These are phyloP conservation scores for Calamus simplicifolius DNA, from an alignment of 176 grass and related monocot species.

Conservation along the genomic window DNA sequence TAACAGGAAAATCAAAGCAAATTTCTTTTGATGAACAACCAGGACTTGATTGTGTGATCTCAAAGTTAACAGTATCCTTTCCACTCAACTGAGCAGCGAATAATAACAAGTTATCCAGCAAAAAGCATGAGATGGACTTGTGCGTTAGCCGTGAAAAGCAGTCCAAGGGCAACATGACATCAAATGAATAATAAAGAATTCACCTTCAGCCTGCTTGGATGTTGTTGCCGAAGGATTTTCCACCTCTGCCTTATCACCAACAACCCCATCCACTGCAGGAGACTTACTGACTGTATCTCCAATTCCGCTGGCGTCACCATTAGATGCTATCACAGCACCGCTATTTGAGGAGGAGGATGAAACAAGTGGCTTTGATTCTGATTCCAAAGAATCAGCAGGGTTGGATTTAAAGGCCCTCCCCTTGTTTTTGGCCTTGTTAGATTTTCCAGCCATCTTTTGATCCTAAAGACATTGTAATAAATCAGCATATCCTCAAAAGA, in stretches of 20 bases:
- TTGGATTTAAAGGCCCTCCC: slow-evolving; percentile 27
- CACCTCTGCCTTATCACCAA: slow-evolving; percentile 1
- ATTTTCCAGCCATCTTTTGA: slow-evolving; percentile 89
- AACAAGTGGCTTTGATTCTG: slow-evolving; percentile 13
- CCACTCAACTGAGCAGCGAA: too few relatives aligned
- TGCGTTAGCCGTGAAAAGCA: too few relatives aligned
- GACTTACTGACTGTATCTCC: slow-evolving; percentile 13
- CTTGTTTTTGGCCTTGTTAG: slow-evolving; percentile 70
- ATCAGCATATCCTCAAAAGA: not conserved
- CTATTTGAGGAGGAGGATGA: slow-evolving; percentile 10
- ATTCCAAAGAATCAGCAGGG: slow-evolving; percentile 21
- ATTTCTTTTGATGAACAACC: too few relatives aligned
- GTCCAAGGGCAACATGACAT: not conserved
- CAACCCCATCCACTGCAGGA: slow-evolving; percentile 1
- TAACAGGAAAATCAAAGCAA: too few relatives aligned
- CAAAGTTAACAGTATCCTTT: too few relatives aligned
- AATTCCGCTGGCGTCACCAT: slow-evolving; percentile 32
- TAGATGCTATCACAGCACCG: slow-evolving; percentile 16
- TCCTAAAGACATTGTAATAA: not conserved
- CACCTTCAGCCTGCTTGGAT: slow-evolving; percentile 55
- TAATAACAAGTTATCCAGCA: too few relatives aligned
- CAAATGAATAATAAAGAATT: not conserved
- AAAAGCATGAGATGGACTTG: too few relatives aligned
- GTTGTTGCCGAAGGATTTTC: slow-evolving; percentile 5
- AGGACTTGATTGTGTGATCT: too few relatives aligned